Percentiles rank a stretch among this genome's conserved stretches.
Evolutionary conservation across 1,284 basidiomycete genomes (phyloP).

Genomic region (Vanrija pseudolonga): DNA sequence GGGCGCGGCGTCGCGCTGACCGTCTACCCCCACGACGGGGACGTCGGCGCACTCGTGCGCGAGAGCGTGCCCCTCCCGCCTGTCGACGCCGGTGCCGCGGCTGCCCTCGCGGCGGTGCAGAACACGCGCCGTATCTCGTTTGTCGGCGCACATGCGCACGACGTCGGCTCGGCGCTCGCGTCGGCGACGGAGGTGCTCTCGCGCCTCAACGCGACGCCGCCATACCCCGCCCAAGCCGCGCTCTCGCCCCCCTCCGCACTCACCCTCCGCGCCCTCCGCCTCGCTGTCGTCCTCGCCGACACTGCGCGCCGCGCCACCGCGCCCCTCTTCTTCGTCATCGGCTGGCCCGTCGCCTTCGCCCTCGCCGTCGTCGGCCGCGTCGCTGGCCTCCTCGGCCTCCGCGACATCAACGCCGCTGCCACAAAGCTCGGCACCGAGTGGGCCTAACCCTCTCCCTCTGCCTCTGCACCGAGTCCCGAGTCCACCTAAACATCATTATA

Average conservation of each 20-base stretch:
- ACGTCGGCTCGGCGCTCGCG: conserved; percentile 58
- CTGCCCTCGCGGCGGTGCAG: conserved; percentile 54
- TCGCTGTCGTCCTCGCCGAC: conserved; percentile 1
- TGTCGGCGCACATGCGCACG: conserved; percentile 73
- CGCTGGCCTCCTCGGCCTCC: too few species aligned
- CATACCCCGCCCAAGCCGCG: conserved; percentile 36
- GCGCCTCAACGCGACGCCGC: conserved; percentile 39
- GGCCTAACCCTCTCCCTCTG: too few species aligned
- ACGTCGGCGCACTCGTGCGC: not conserved
- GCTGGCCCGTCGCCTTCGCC: conserved; percentile 9
- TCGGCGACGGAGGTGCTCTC: conserved; percentile 28
- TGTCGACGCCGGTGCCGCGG: conserved; percentile 12
- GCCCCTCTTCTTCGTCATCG: conserved; percentile 6
- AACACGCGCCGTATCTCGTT: conserved; percentile 63
- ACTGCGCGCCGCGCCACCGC: not conserved
- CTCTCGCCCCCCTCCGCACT: not conserved
- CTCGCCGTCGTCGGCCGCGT: not conserved
- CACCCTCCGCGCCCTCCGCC: not conserved
- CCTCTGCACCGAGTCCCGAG: too few species aligned
- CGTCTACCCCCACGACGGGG: not conserved
- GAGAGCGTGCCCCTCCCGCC: conserved; percentile 10
- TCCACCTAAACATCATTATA: too few species aligned
- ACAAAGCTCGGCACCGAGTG: too few species aligned
- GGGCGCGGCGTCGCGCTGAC: not conserved
- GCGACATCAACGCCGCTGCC: too few species aligned